Evolutionary conservation across 805 yeast genomes (phyloP), one percentile per base, ranked within the genome.

Genomic region (Candida glaebosa): DNA sequence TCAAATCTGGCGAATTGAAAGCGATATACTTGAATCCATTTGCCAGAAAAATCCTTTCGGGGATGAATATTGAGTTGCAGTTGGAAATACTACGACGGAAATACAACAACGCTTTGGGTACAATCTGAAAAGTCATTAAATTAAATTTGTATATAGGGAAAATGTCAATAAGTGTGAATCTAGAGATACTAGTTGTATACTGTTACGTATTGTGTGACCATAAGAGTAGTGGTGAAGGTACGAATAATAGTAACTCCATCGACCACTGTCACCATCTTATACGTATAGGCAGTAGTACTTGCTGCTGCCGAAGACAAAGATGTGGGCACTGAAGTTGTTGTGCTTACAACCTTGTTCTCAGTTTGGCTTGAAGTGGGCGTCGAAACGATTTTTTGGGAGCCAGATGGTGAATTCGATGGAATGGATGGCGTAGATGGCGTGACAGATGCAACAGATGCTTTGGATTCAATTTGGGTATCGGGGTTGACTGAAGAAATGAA

Each of bases 1-100:
- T 78, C 69, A 28, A 43, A 10, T 60, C 65, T 3, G 76, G 73
- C 1, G 51, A 31, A 2, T 38, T 57, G 17, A 42, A 52, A 5
- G 45, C 56, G 5, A 42, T 58, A 3, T 57, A 58, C 38, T 40
- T 59, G 33, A 59, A 59, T 39, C 46, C 43, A 6, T 38, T 43
- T 12, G 51, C 63, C 2, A 48, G 53, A 28, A 47, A 50, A 7
- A 30, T 54, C 7, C 42, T 60, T 3, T 40, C 46, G 5, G 67
- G 67, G 2, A 47, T 65, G 37, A 54, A 55, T 40, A 41, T 63
- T 33, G 66, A 58, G 39, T 42, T 52, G 18, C 60, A 58, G 34
- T 44, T 63, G 18, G 45, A 52, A 20, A 25, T 36, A 31, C 17
- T 40, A 18, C 30, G 33, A 17, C 19, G 31, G 20, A n/a, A 19